Percentiles rank a stretch among this genome's conserved stretches.
Evolutionary conservation across 2,329 filamentous ascomycete species (phyloP).

Genomic region (Phialocephala sp.): DNA sequence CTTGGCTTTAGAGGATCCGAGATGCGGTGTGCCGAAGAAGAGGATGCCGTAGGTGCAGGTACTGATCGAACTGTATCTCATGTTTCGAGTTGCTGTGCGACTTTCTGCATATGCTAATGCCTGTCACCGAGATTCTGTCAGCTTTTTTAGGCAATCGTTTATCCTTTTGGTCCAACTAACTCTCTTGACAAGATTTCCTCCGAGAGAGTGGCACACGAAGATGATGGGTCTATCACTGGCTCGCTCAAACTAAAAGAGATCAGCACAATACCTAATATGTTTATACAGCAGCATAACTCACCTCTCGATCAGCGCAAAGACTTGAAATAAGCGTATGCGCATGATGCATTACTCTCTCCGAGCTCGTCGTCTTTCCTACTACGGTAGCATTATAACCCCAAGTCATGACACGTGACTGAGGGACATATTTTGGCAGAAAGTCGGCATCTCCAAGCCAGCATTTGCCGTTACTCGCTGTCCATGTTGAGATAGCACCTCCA

Average conservation of each 20-base stretch:
- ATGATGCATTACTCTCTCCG: neutral
- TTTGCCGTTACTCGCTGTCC: neutral
- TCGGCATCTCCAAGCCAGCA: neutral
- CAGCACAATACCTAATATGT: neutral
- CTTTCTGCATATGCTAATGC: neutral
- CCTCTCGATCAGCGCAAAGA: neutral
- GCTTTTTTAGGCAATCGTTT: neutral
- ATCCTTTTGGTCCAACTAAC: neutral
- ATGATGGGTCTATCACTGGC: neutral
- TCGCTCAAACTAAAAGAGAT: neutral
- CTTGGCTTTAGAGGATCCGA: neutral
- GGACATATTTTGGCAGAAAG: neutral
- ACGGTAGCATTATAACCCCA: neutral
- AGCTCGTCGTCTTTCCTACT: neutral
- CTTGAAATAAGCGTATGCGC: neutral
- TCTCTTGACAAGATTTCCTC: neutral
- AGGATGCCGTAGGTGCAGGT: neutral
- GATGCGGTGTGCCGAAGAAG: conserved; percentile 2
- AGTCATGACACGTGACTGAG: neutral
- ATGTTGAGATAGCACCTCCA: neutral
- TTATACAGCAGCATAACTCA: neutral
- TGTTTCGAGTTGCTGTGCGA: neutral
- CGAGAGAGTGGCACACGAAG: neutral
- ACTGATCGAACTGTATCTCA: neutral
- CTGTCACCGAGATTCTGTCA: neutral